phyloP scores from a whole-genome alignment of 768 basidiomycete genomes.

The Boletus pseudo-olivaceus region DNA sequence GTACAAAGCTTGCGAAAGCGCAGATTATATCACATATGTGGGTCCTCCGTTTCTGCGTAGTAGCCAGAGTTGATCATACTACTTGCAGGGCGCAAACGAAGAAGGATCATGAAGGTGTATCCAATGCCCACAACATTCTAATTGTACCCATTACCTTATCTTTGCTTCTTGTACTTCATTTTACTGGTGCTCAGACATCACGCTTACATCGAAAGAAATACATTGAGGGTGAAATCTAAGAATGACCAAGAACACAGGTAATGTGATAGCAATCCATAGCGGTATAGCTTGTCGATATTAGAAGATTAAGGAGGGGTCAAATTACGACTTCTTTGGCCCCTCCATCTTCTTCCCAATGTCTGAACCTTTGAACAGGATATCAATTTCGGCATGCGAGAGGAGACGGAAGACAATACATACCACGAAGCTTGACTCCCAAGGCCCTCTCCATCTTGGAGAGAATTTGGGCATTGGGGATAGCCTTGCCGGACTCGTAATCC shows the following conservation, averaged over 20 bases:
- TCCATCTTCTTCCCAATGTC: slow-evolving; percentile 88
- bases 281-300: slow-evolving; percentile 28
- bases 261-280: slow-evolving; percentile 18
- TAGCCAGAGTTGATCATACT: neutral
- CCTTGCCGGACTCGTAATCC: slow-evolving; percentile 87
- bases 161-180: slow-evolving; percentile 3
- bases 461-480: slow-evolving; percentile 82
- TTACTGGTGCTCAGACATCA: slow-evolving; percentile 1
- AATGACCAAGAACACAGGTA: slow-evolving; percentile 9
- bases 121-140: neutral
- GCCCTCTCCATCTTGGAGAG: slow-evolving; percentile 84
- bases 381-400: neutral
- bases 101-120: slow-evolving; percentile 23
- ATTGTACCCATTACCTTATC: neutral
- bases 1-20: slow-evolving; percentile 93
- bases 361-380: slow-evolving; percentile 52
- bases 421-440: slow-evolving; percentile 86
- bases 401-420: slow-evolving; percentile 39
- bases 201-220: slow-evolving; percentile 12
- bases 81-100: slow-evolving; percentile 32
- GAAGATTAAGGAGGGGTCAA: slow-evolving; percentile 37
- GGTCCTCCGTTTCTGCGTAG: slow-evolving; percentile 22
- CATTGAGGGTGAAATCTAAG: slow-evolving; percentile 27
- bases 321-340: slow-evolving; percentile 68
- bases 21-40: slow-evolving; percentile 90